A percentile compares a stretch with the other conserved stretches of the same genome.
Evolutionary conservation across 805 yeast genomes (phyloP).

Genomic region (Starmerella bombicola): DNA sequence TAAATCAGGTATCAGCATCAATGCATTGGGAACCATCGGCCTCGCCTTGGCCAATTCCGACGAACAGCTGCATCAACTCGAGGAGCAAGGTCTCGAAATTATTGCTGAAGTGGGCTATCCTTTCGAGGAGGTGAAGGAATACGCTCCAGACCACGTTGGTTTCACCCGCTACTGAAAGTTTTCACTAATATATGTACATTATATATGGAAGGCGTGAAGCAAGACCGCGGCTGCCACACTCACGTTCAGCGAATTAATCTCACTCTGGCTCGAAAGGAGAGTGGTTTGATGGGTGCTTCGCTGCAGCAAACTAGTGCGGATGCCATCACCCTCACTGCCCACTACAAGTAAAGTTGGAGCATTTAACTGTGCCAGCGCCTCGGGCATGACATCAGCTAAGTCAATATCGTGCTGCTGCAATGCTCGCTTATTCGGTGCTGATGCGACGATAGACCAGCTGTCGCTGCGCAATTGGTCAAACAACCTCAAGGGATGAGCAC

Average conservation of each 20-base stretch:
- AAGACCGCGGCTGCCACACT: conserved; percentile 78
- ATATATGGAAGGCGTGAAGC: conserved; percentile 24
- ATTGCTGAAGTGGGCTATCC: conserved; percentile 20
- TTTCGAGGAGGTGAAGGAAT: conserved; percentile 19
- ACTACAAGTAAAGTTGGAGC: conserved; percentile 59
- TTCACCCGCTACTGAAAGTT: conserved; percentile 17
- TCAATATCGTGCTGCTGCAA: conserved; percentile 24
- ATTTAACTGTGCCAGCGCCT: conserved; percentile 34
- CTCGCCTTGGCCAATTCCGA: conserved; percentile 61
- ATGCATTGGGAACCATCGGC: conserved; percentile 73
- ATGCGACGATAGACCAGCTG: conserved; percentile 64
- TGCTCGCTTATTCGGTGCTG: conserved; percentile 34
- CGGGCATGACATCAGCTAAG: conserved; percentile 27
- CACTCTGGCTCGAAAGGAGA: conserved; percentile 11
- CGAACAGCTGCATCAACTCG: conserved; percentile 28
- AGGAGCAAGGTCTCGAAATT: conserved; percentile 14
- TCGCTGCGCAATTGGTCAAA: conserved; percentile 41
- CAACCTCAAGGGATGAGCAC: conserved; percentile 48
- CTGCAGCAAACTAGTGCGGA: conserved; percentile 50
- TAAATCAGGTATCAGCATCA: conserved; percentile 43
- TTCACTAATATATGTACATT: neutral
- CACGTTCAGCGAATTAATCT: conserved; percentile 72
- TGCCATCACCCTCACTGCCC: conserved; percentile 80
- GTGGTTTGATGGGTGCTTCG: conserved; percentile 25
- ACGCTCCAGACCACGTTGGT: conserved; percentile 17